Conservation (phyloP, 352 stramenopile species). For the Globisporangium alternatum region DNA sequence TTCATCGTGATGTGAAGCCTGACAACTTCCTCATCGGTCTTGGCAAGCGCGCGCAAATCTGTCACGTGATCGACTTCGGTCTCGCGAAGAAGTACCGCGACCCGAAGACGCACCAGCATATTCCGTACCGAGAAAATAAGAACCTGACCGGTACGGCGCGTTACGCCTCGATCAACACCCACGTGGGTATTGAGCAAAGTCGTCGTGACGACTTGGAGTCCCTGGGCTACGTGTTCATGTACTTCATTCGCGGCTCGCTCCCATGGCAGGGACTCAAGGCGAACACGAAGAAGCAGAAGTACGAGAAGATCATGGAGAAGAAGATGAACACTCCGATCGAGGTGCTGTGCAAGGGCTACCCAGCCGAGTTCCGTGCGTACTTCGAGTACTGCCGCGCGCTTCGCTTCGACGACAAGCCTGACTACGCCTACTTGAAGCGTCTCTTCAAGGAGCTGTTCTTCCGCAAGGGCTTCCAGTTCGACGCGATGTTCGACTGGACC, state of each 20-base stretch:
- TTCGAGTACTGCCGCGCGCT: conserved; percentile 92
- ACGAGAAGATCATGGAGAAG: conserved; percentile 99
- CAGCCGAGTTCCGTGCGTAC: conserved; percentile 96
- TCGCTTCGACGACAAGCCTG: conserved; percentile 86
- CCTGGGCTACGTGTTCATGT: conserved; percentile 95
- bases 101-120: conserved; percentile 87
- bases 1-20: conserved; percentile 89
- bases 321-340: conserved; percentile 96
- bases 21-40: conserved; percentile 91
- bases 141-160: conserved; percentile 94
- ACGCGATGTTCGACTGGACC: conserved; percentile 99
- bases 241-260: conserved; percentile 93
- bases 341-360: conserved; percentile 93
- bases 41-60: conserved; percentile 83
- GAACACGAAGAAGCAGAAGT: conserved; percentile 94
- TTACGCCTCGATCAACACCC: conserved; percentile 99
- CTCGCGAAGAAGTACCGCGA: conserved; percentile 90
- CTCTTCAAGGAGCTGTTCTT: conserved; percentile 99
- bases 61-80: conserved; percentile 89
- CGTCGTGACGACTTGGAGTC: conserved; percentile 97
- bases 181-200: conserved; percentile 98
- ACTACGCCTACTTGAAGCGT: conserved; percentile 91
- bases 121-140: conserved; percentile 90
- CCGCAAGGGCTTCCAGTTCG: conserved; percentile 98
- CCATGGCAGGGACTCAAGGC: conserved; percentile 98